Conservation (phyloP, 2,329 filamentous ascomycete species). For the Huntiella moniliformis region DNA sequence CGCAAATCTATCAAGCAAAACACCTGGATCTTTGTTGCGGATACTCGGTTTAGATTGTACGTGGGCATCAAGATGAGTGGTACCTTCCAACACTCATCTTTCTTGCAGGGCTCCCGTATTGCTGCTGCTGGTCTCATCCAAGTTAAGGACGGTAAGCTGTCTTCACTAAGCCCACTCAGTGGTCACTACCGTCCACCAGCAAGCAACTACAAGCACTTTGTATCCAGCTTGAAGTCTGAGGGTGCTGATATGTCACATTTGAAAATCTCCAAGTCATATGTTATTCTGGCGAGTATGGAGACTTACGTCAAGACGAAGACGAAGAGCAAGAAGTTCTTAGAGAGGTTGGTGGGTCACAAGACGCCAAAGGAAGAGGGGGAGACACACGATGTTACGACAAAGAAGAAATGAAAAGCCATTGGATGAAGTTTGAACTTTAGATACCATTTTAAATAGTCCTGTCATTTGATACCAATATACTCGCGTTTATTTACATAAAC, state of each 20-base stretch:
- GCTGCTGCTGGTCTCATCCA: constrained; percentile 70
- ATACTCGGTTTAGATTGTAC: constrained; percentile 70
- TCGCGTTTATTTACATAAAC: no score
- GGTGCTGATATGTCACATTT: constrained; percentile 66
- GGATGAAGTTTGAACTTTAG: not conserved
- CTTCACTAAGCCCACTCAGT: constrained; percentile 48
- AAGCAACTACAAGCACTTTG: constrained; percentile 66
- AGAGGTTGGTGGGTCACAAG: constrained; percentile 8
- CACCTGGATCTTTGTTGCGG: constrained; percentile 85
- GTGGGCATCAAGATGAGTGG: constrained; percentile 80
- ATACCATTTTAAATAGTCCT: constrained; percentile 1
- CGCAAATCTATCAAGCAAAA: constrained; percentile 66
- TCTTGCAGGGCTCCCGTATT: constrained; percentile 67
- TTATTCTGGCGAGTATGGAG: constrained; percentile 66
- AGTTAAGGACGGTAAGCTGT: constrained; percentile 63
- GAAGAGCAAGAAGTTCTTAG: constrained; percentile 38
- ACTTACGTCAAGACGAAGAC: constrained; percentile 52
- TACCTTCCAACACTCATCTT: constrained; percentile 79
- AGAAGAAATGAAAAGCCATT: not conserved
- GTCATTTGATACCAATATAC: no score
- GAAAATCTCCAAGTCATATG: constrained; percentile 64
- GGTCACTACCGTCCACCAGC: constrained; percentile 77
- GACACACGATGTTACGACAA: constrained; percentile 1
- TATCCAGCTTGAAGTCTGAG: constrained; percentile 49
- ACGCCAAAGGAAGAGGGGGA: constrained; percentile 1